These are phyloP conservation scores for Arthroderma sp. DNA, from an alignment of 2,329 filamentous ascomycete genomes.

Conservation along the genomic window DNA sequence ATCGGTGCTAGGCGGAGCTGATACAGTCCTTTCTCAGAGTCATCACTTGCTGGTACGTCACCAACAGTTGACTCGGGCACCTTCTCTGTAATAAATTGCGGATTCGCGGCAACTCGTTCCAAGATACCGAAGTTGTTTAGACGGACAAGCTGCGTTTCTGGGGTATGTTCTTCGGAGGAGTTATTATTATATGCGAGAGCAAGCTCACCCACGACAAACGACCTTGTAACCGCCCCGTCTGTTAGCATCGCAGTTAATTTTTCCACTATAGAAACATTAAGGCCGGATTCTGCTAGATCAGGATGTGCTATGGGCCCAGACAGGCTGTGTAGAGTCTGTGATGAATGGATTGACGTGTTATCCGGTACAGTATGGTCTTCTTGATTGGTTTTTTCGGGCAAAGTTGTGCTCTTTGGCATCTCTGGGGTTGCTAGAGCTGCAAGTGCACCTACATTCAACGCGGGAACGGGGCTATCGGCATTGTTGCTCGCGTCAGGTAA, in stretches of 20 bases:
- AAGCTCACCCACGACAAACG: constrained; percentile 74
- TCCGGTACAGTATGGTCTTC: constrained; percentile 64
- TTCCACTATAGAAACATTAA: constrained; percentile 84
- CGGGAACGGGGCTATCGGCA: neutral
- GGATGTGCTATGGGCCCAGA: constrained; percentile 63
- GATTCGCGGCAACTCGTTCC: constrained; percentile 87
- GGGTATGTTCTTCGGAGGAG: constrained; percentile 25
- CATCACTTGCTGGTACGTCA: constrained; percentile 29
- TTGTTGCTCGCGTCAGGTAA: constrained; percentile 26
- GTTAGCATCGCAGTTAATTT: constrained; percentile 79
- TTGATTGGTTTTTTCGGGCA: constrained; percentile 43
- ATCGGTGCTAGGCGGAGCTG: constrained; percentile 61
- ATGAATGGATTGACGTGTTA: constrained; percentile 81
- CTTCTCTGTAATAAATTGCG: constrained; percentile 69
- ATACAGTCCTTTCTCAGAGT: constrained; percentile 62
- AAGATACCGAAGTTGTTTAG: constrained; percentile 80
- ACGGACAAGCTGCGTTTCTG: constrained; percentile 53
- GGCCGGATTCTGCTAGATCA: constrained; percentile 63
- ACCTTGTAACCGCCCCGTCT: constrained; percentile 56
- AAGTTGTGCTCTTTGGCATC: constrained; percentile 26
- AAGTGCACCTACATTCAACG: constrained; percentile 17
- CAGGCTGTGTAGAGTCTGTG: constrained; percentile 61
- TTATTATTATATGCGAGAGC: constrained; percentile 64
- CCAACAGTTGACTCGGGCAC: neutral
- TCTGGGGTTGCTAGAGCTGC: constrained; percentile 24